A percentile compares a stretch with the other conserved stretches of the same genome.
These are phyloP conservation scores for Beauveria varroae DNA, from an alignment of 2,329 filamentous ascomycete species.

Conservation along the genomic window DNA sequence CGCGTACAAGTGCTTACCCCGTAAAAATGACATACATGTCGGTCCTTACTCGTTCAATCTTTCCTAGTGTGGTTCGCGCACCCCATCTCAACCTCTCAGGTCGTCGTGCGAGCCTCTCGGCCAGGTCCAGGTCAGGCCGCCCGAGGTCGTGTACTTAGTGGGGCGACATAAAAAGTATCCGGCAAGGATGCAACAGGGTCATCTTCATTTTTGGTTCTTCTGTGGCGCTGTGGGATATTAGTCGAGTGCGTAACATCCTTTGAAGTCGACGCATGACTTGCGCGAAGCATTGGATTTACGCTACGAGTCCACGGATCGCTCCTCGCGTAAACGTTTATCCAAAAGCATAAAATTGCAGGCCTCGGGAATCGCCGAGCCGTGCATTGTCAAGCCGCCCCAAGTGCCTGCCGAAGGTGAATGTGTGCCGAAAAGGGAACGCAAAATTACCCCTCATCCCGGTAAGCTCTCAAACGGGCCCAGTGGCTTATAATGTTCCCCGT, in stretches of 20 bases:
- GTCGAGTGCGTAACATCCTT: background rate
- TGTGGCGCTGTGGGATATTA: background rate
- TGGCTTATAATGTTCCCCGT: background rate
- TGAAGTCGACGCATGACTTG: background rate
- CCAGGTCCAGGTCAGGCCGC: background rate
- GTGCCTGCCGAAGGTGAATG: background rate
- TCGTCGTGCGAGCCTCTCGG: background rate
- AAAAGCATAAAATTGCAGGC: no score
- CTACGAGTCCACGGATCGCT: no score
- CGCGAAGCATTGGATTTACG: background rate
- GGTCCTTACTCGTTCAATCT: background rate
- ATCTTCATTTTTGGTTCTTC: background rate
- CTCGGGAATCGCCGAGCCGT: no score
- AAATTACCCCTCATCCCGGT: background rate
- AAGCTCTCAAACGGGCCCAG: background rate
- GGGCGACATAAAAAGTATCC: constrained; percentile 4
- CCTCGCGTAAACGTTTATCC: no score
- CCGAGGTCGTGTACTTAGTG: background rate
- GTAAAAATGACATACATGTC: background rate
- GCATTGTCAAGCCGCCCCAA: background rate
- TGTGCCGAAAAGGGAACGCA: background rate
- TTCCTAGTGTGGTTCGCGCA: background rate
- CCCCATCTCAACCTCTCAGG: background rate
- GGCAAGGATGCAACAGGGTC: background rate
- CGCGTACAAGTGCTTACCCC: background rate